A percentile compares a stretch with the other conserved stretches of the same genome.
phyloP scores from a whole-genome alignment of 495 filamentous ascomycete genomes.

The Thozetella sp. region DNA sequence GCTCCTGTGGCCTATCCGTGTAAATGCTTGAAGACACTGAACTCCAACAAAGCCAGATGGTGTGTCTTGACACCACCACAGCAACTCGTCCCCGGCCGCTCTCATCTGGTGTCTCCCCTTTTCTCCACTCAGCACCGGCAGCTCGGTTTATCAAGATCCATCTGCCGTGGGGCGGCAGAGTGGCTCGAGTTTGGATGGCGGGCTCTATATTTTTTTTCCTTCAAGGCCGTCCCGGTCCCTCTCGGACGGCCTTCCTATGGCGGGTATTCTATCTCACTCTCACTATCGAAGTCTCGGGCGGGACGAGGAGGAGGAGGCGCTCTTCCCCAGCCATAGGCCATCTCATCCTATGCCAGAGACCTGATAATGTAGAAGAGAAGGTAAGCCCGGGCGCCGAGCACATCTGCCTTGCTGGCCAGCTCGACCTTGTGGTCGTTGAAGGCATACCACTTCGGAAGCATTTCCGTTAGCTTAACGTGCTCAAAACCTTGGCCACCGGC shows the following conservation, averaged over 20 bases:
- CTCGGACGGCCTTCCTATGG: constrained; percentile 3
- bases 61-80: not conserved
- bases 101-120: not conserved
- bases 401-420: constrained; percentile 73
- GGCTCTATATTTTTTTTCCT: not conserved
- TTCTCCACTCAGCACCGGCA: not conserved
- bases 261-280: constrained; percentile 1
- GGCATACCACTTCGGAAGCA: constrained; percentile 69
- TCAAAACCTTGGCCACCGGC: not conserved
- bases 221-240: not conserved
- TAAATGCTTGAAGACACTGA: constrained; percentile 5
- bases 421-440: constrained; percentile 94
- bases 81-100: not conserved
- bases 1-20: not conserved
- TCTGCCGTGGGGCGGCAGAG: too few relatives aligned
- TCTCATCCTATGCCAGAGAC: constrained; percentile 45
- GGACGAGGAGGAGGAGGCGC: not conserved
- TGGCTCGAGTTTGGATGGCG: not conserved
- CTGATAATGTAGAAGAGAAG: constrained; percentile 84
- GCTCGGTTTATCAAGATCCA: too few relatives aligned
- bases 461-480: not conserved
- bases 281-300: not conserved
- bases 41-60: not conserved
- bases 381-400: constrained; percentile 81
- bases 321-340: not conserved